Base-by-base conservation (phyloP, 164 flowering plant species). In the Stephania japonica region DNA sequence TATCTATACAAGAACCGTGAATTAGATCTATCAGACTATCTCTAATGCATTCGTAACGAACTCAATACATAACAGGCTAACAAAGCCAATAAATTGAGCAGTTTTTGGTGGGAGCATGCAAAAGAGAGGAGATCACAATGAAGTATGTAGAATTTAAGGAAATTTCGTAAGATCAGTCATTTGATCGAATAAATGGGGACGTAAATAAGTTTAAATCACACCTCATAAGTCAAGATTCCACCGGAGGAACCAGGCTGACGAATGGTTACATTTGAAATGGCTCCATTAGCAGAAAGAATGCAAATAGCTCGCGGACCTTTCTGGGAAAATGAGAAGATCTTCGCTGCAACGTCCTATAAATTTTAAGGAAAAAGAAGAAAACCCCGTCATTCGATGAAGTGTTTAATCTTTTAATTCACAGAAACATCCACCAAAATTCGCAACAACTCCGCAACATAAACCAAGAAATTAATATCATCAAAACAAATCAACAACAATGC, bases 151-250 rank as follows among this genome's bases (percentile, higher is more conserved):
- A 47, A 12, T 47, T 47, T 47, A 47, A 47, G 10, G 53, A 2
- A 47, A 47, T 9, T 12, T 12, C 11, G 12, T 47, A 47, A 47
- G 13, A 47, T 47, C 53, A 47, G 16, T 47, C 53, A 47, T 2
- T 12, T 9, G 53, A 47, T 9, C 53, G 12, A 19, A 32, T 42
- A 24, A 24, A 65, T 19, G 18, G 24, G 21, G 19, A 47, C 12
- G 67, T 61, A 5, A 32, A 21, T 41, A 41, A 67, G 50, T 70
- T 7, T 42, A 69, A 62, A 75, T 26, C 83, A 73, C 81, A 66
- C 98, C 96, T 94, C 98, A 63, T 89, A 94, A 49, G 96, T 91
- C 80, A 91, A 77, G 41, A 83, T 79, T 47, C 97, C 97, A 18
- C 92, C 94, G 72, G 94, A 87, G 64, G 93, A 86, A 76, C 90